Evolutionary conservation across 768 basidiomycete species (phyloP), one percentile per base, ranked within the genome.

Genomic region (Chalciporus sphaerocephalus): DNA sequence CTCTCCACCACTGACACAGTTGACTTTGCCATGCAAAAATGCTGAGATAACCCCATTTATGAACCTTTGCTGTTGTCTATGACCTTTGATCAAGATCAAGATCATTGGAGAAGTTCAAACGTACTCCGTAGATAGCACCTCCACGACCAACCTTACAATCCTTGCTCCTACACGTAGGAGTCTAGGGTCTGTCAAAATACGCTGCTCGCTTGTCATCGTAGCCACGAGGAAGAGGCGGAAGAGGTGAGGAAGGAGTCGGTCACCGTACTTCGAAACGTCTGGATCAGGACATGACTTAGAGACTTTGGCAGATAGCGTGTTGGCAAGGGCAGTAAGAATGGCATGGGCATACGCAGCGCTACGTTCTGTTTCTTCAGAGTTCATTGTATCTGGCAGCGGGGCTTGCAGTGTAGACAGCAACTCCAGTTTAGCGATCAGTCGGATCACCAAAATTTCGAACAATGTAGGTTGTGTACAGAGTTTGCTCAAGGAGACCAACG

Each of bases 271-370:
- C 0, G 77, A 66, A 15, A 97, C 74, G 59, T 98, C 96, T 0
- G 68, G 59, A 60, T 95, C 81, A 25, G 72, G 74, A 20, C 58
- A 65, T 39, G 37, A 20, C 43, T 60, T 60, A 25, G 69, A 64
- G 6, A 74, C 68, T 62, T 87, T 87, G 15, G 51, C 54, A 9
- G 65, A 56, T 13, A 97, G 63, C 0, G 85, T 81, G 33, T 80
- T 75, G 2, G 74, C 72, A 6, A 98, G 66, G 0, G 86, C 80
- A 39, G 76, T 71, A 39, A 98, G 74, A 24, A 98, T 74, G 23
- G 92, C 81, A 66, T 92, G 90, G 1, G 81, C 83, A 60, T 95
- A 98, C 10, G 92, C 87, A 0, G 88, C 81, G n/a, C 65, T 68
- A 11, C 81, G 75, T 60, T 93, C 87, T 2, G 54, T 28, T 27